Base-by-base conservation (phyloP, 2,329 filamentous ascomycete species). In the Colletotrichum spaethianum region DNA sequence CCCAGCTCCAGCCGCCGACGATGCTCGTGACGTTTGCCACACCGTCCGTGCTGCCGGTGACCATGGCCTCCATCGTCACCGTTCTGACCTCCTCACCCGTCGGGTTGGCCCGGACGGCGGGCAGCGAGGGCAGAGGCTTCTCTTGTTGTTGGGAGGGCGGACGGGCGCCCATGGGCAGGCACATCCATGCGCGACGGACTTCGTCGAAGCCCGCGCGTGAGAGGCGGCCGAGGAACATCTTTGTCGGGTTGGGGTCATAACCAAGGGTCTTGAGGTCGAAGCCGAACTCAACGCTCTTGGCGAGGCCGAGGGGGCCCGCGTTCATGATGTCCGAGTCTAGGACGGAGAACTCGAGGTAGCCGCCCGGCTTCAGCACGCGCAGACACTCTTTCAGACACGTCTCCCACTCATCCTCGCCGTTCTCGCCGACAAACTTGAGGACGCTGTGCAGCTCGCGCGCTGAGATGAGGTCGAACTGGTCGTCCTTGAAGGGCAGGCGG, bases 261-360 rank as follows among this genome's bases (percentile, higher is more conserved):
- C 96, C 96, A 3, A 96, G 90, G 0, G 93, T 96, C 82, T 93
- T 93, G 73, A 99, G 92, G 63, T 93, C 92, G 85, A 96, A 97
- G 50, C 93, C 93, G 79, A 99, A 98, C 82, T 98, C 95, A 66
- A 97, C 94, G 60, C 93, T 93, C 80, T 96, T 93, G 56, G 94
- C 94, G 69, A 94, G 91, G 44, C 92, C 94, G 26, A 92, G 87
- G 0, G 93, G 91, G 0, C 95, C 95, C 0, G 94, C 92, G 75
- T 95, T 95, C 74, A 97, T 91, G 76, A 99, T 91, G 78, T 97
- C 95, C 1, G 95, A 93, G 81, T 99, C 96, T 76, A 98, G 90
- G 55, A 98, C 84, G 74, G 91, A 92, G 84, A 96, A 99, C 79
- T 99, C 96, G 70, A 99, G 86, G 81, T 96, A 96, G 40, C 96